Percentiles rank a stretch among this genome's conserved stretches.
These are phyloP conservation scores for Talaromyces thailandensis DNA, from an alignment of 495 filamentous ascomycete species.

Conservation along the genomic window DNA sequence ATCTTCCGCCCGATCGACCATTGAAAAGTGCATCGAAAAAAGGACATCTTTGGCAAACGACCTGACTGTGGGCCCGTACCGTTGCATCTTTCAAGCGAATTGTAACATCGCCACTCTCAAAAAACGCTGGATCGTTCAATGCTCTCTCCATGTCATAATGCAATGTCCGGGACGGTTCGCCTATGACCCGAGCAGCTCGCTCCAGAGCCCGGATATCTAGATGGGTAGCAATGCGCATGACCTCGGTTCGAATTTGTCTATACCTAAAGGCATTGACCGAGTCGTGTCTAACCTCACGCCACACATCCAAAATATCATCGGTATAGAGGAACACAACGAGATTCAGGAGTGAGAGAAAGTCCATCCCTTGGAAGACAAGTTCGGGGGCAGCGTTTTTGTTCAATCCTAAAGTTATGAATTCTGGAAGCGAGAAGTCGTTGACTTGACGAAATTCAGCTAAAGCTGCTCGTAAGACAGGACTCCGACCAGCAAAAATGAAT, in stretches of 20 bases:
- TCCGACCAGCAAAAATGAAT: conserved; percentile 68
- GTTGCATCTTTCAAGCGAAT: conserved; percentile 64
- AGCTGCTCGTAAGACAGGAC: conserved; percentile 53
- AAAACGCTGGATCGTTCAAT: conserved; percentile 56
- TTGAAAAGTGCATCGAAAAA: conserved; percentile 88
- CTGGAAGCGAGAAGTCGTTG: conserved; percentile 39
- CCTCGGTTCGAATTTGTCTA: conserved; percentile 68
- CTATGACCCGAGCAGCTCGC: conserved; percentile 64
- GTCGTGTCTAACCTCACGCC: conserved; percentile 60
- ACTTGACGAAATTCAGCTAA: conserved; percentile 42
- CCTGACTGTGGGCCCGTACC: conserved; percentile 60
- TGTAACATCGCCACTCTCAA: conserved; percentile 63
- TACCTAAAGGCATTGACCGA: conserved; percentile 56
- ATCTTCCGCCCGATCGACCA: conserved; percentile 72
- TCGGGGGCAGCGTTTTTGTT: conserved; percentile 37
- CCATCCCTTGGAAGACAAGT: conserved; percentile 55
- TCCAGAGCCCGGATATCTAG: conserved; percentile 63
- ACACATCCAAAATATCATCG: conserved; percentile 73
- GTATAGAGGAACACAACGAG: conserved; percentile 72
- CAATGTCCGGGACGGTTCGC: conserved; percentile 50
- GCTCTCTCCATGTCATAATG: conserved; percentile 60
- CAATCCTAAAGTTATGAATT: conserved; percentile 51
- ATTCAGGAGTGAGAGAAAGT: conserved; percentile 69
- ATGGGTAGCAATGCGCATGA: conserved; percentile 67
- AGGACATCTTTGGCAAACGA: conserved; percentile 78